Evolutionary conservation across 768 basidiomycete genomes (phyloP), one percentile per base, ranked within the genome.

Genomic region (Tephrocybe rancida): DNA sequence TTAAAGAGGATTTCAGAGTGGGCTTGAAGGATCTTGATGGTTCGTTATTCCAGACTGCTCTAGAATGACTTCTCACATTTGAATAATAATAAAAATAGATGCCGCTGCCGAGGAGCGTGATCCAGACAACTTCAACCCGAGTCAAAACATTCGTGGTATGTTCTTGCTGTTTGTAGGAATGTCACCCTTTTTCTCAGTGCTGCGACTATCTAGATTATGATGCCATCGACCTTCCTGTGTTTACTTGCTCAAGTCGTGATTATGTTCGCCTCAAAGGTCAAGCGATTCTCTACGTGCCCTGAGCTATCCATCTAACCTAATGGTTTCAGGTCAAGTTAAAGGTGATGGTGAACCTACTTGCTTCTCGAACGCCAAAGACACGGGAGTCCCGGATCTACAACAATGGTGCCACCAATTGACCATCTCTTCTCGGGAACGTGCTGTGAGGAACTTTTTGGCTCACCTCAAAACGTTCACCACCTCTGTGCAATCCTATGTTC

Each of bases 1-100:
- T 85, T 41, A 84, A 84, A 57, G 78, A 82, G 56, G 84, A 85
- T 55, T 85, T 86, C 65, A 73, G 84, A 30, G 64, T 70, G 2
- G 84, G 84, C 13, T 58, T 86, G 45, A 84, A 82, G 57, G 82
- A 85, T 29, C 65, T 86, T 1, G 84, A 86, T 61, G 83, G 81
- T 82, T 52, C 25, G 69, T 60, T 10, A 24, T 46, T 44, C 14
- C 39, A 42, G 16, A 29, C 18, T 49, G 6, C 30, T 30, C 41
- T 24, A 16, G 38, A 35, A 24, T 29, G 8, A 6, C 21, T 44
- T 34, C 5, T 37, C 16, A 16, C 10, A 37, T 19, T 18, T 37
- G 9, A 8, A 41, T 41, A 19, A 3, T n/a, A n/a, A n/a, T n/a
- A n/a, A n/a, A n/a, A n/a, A n/a, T 21, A 83, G 82, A 85, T 58